phyloP scores from a whole-genome alignment of 176 grass and related monocot species.

The Oryza australiensis region DNA sequence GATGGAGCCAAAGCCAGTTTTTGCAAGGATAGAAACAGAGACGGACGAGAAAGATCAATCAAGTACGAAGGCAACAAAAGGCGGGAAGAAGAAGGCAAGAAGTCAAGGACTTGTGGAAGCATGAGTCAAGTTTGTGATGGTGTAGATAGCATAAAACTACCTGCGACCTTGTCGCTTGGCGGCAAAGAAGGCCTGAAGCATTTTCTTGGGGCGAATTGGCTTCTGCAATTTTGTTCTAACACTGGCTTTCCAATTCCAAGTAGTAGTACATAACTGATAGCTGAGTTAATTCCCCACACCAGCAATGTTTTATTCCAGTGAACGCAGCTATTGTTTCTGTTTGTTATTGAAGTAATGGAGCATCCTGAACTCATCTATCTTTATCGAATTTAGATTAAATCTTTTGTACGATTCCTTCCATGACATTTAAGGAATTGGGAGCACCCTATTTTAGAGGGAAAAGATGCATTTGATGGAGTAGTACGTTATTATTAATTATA shows the following conservation, averaged over 20 bases:
- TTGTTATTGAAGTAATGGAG: neutral
- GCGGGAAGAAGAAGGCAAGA: slow-evolving; percentile 55
- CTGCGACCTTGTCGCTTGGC: neutral
- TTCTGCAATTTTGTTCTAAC: slow-evolving; percentile 26
- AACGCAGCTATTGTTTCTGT: neutral
- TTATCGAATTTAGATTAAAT: neutral
- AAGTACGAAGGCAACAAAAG: slow-evolving; percentile 52
- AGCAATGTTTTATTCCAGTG: neutral
- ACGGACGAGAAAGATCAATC: slow-evolving; percentile 40
- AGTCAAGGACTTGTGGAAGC: slow-evolving; percentile 75
- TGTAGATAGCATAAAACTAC: slow-evolving; percentile 9
- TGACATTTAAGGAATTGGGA: no score
- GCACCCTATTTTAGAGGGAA: no score
- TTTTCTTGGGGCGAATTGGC: neutral
- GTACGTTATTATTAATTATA: no score
- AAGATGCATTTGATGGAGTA: no score
- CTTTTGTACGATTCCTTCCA: no score
- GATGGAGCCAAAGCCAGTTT: slow-evolving; percentile 78
- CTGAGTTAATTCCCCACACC: neutral
- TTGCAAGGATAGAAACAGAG: slow-evolving; percentile 68
- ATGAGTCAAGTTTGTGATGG: slow-evolving; percentile 33
- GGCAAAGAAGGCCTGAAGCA: neutral
- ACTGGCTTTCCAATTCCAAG: neutral
- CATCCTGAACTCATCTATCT: neutral
- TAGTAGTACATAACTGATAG: neutral